Conservation (phyloP, 805 yeast genomes). For the Candida jianshihensis region DNA sequence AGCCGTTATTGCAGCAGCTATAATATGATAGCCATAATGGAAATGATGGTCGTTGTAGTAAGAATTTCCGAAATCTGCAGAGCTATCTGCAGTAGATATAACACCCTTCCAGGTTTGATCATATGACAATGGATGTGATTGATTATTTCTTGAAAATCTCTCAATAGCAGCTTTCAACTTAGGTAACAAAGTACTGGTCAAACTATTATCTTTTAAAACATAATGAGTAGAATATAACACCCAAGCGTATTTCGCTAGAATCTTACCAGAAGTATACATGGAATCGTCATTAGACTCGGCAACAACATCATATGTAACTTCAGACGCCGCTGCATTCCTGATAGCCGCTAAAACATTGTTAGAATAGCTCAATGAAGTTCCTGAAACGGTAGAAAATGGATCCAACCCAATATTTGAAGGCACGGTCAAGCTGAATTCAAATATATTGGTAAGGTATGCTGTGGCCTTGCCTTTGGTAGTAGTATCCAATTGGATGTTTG, state of each 20-base stretch:
- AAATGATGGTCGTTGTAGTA: conserved; percentile 72
- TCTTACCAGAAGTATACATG: conserved; percentile 87
- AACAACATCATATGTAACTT: conserved; percentile 32
- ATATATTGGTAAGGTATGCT: conserved; percentile 35
- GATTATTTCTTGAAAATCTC: conserved; percentile 63
- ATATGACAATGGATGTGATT: conserved; percentile 66
- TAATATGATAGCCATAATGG: conserved; percentile 69
- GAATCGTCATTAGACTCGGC: conserved; percentile 59
- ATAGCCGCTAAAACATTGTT: conserved; percentile 24
- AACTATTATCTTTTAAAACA: conserved; percentile 47
- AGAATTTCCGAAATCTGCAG: conserved; percentile 67
- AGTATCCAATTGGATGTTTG: conserved; percentile 37
- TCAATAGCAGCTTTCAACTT: conserved; percentile 61
- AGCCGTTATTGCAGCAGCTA: conserved; percentile 60
- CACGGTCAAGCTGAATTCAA: conserved; percentile 36
- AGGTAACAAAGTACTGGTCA: conserved; percentile 46
- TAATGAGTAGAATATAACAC: conserved; percentile 66
- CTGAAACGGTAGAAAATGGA: conserved; percentile 31
- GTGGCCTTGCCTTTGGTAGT: conserved; percentile 42
- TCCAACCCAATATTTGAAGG: conserved; percentile 39
- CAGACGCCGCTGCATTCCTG: conserved; percentile 27
- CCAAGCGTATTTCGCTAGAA: conserved; percentile 85
- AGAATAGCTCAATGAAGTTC: conserved; percentile 23
- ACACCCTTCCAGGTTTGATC: conserved; percentile 78
- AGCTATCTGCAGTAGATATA: conserved; percentile 54